Evolutionary conservation across 495 filamentous ascomycete genomes (phyloP).

Genomic region (Physcia stellaris): DNA sequence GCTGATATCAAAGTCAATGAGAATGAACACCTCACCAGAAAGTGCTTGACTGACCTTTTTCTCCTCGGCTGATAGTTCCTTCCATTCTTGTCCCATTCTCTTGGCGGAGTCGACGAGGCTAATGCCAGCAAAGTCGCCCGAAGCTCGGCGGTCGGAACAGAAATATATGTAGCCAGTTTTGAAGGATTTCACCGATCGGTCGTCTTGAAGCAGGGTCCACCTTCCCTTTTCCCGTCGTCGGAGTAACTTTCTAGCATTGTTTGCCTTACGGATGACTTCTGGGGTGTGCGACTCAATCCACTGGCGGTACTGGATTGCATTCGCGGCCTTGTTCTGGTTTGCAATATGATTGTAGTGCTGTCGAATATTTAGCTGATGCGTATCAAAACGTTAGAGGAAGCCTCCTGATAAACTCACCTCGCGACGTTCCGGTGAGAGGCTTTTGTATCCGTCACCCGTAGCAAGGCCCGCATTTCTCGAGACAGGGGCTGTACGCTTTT

Average conservation of each 20-base stretch:
- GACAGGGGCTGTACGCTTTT: constrained; percentile 3
- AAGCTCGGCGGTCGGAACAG: constrained; percentile 27
- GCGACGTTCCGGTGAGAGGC: constrained; percentile 17
- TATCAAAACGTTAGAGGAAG: neutral
- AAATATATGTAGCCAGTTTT: constrained; percentile 29
- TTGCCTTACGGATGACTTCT: constrained; percentile 45
- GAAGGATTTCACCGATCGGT: constrained; percentile 40
- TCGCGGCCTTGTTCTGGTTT: constrained; percentile 30
- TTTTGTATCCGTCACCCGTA: constrained; percentile 13
- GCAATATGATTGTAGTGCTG: constrained; percentile 38
- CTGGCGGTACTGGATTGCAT: constrained; percentile 29
- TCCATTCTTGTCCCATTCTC: constrained; percentile 41
- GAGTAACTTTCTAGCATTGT: constrained; percentile 43
- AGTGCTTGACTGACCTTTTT: constrained; percentile 47
- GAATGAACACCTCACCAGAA: neutral
- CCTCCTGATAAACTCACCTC: constrained; percentile 21
- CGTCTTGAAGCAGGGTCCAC: constrained; percentile 32
- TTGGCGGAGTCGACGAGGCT: constrained; percentile 15
- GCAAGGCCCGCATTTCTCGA: no score
- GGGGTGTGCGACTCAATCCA: constrained; percentile 50
- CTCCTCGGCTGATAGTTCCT: constrained; percentile 29
- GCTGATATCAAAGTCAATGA: constrained; percentile 1
- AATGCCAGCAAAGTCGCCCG: constrained; percentile 33
- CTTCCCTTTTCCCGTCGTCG: constrained; percentile 12
- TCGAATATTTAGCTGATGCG: neutral